Conservation (phyloP, 148 eudicot species). For the Silene uniflora region DNA sequence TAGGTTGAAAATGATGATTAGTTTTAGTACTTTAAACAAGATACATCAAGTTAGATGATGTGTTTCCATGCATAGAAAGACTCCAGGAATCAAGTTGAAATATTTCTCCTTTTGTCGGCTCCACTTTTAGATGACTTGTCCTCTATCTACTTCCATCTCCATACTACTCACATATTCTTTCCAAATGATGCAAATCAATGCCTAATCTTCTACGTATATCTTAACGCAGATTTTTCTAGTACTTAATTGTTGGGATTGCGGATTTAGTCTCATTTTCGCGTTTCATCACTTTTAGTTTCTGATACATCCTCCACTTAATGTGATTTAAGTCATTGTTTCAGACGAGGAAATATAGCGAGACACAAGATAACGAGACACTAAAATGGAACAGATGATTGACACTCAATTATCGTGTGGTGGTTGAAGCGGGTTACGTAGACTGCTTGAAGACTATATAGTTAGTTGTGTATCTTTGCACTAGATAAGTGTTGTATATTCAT, state of each 20-base stretch:
- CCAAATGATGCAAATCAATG: background rate
- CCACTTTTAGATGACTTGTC: conserved; percentile 24
- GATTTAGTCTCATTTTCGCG: background rate
- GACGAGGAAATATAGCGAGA: too few species aligned
- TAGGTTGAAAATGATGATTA: conserved; percentile 11
- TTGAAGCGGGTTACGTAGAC: too few species aligned
- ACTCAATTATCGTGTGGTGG: too few species aligned
- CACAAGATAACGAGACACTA: background rate
- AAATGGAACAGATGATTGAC: too few species aligned
- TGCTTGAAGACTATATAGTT: too few species aligned
- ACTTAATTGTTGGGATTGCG: background rate
- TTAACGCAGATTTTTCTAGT: too few species aligned
- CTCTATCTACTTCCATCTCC: background rate
- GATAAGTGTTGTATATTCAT: too few species aligned
- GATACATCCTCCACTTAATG: too few species aligned
- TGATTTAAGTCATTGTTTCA: too few species aligned
- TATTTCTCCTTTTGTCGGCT: conserved; percentile 23
- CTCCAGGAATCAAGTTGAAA: conserved; percentile 32
- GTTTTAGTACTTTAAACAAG: conserved; percentile 9
- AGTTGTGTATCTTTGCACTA: too few species aligned
- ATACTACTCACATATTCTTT: background rate
- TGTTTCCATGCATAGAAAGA: conserved; percentile 21
- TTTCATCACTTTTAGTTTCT: too few species aligned
- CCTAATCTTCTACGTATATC: conserved; percentile 14
- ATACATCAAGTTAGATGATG: conserved; percentile 18